phyloP scores from a whole-genome alignment of 1,139 yeast species.

The Pneumocystis canis region DNA sequence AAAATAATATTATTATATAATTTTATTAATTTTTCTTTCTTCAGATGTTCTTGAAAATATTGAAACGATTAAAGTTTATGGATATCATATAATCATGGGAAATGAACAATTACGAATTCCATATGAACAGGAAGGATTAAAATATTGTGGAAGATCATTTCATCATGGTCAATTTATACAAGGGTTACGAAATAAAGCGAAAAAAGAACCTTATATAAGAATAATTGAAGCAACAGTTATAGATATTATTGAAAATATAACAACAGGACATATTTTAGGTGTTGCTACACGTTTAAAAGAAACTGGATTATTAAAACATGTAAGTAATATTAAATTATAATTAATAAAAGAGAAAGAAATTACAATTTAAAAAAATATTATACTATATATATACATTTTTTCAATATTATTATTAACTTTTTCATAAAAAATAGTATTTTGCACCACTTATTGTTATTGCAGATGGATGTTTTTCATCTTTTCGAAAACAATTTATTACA shows the following conservation, averaged over 20 bases:
- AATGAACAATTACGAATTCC: conserved; percentile 44
- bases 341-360: neutral
- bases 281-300: conserved; percentile 27
- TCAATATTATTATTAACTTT: too few species aligned
- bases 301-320: conserved; percentile 8
- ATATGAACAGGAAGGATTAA: conserved; percentile 36
- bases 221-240: conserved; percentile 72
- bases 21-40: too few species aligned
- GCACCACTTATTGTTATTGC: conserved; percentile 64
- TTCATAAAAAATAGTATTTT: conserved; percentile 26
- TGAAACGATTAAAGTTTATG: conserved; percentile 58
- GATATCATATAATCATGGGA: conserved; percentile 63
- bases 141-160: conserved; percentile 47
- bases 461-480: conserved; percentile 90
- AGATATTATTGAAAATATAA: conserved; percentile 39
- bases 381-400: neutral
- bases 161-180: conserved; percentile 81
- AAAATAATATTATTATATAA: neutral
- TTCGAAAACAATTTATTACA: conserved; percentile 56
- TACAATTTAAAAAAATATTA: neutral
- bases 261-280: conserved; percentile 46
- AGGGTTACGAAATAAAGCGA: conserved; percentile 62
- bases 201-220: conserved; percentile 34
- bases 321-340: neutral
- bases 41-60: too few species aligned